Percentiles rank a stretch among this genome's conserved stretches.
phyloP scores from a whole-genome alignment of 768 basidiomycete genomes.

The Cystoderma amianthinum region DNA sequence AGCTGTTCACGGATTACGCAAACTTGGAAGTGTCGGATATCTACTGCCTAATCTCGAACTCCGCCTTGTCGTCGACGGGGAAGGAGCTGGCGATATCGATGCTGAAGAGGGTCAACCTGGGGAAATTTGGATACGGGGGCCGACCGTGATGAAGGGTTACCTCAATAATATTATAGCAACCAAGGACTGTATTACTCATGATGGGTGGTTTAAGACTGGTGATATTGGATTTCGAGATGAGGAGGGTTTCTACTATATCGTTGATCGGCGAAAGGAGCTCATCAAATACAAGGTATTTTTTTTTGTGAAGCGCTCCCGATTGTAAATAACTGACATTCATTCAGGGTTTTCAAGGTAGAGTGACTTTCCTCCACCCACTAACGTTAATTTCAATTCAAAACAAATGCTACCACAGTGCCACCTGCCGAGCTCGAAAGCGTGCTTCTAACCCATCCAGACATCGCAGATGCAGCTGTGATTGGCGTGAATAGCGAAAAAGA shows the following conservation, averaged over 20 bases:
- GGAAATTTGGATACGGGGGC: slow-evolving; percentile 79
- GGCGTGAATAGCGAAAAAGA: slow-evolving; percentile 60
- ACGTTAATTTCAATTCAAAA: background rate
- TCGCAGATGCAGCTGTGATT: slow-evolving; percentile 79
- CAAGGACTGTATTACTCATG: slow-evolving; percentile 54
- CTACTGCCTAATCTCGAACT: slow-evolving; percentile 74
- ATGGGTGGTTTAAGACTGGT: slow-evolving; percentile 87
- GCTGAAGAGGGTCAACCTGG: slow-evolving; percentile 53
- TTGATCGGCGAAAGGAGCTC: slow-evolving; percentile 69
- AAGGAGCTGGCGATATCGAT: slow-evolving; percentile 40
- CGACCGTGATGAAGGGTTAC: slow-evolving; percentile 84
- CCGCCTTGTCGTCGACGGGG: slow-evolving; percentile 60
- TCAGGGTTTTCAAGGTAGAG: slow-evolving; percentile 70
- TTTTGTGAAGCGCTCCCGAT: too few species aligned
- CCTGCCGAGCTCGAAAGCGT: slow-evolving; percentile 83
- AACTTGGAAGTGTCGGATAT: slow-evolving; percentile 60
- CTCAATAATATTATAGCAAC: slow-evolving; percentile 69
- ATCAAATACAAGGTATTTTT: slow-evolving; percentile 73
- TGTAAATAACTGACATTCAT: too few species aligned
- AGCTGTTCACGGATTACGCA: slow-evolving; percentile 29
- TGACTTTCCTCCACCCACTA: background rate
- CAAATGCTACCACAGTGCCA: slow-evolving; percentile 49
- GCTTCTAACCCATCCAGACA: slow-evolving; percentile 64
- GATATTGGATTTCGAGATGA: slow-evolving; percentile 65
- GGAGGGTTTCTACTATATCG: slow-evolving; percentile 70